phyloP scores from a whole-genome alignment of 768 basidiomycete genomes.

The Phylloporus rhodoxanthus region DNA sequence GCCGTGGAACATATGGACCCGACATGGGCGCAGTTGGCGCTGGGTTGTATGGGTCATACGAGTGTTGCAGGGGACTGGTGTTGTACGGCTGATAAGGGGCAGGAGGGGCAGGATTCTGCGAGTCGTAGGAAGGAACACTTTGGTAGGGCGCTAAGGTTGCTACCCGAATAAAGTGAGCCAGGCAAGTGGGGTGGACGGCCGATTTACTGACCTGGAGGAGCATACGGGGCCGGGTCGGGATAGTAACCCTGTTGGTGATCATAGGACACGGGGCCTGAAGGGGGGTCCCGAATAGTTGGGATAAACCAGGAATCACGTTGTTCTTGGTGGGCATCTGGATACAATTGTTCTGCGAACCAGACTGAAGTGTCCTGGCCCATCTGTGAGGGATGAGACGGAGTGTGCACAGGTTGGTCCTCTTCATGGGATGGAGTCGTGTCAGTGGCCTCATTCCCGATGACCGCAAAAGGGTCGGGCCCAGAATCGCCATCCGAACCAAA shows the following conservation, averaged over 20 bases:
- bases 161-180: constrained; percentile 6
- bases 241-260: constrained; percentile 30
- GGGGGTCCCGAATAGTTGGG: constrained; percentile 17
- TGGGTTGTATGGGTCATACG: constrained; percentile 37
- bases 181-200: not conserved
- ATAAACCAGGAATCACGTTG: constrained; percentile 25
- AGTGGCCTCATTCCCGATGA: constrained; percentile 40
- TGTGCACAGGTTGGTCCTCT: constrained; percentile 17
- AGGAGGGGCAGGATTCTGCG: constrained; percentile 21
- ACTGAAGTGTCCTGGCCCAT: constrained; percentile 36
- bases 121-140: constrained; percentile 16
- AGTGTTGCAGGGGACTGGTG: constrained; percentile 11
- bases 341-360: constrained; percentile 34
- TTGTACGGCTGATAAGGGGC: constrained; percentile 13
- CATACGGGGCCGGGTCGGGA: constrained; percentile 15
- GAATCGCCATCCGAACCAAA: constrained; percentile 62
- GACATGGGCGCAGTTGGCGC: constrained; percentile 12
- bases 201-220: constrained; percentile 22
- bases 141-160: constrained; percentile 13
- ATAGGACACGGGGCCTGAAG: constrained; percentile 14
- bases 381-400: constrained; percentile 21
- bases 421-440: constrained; percentile 27
- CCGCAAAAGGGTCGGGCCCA: constrained; percentile 58
- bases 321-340: constrained; percentile 22
- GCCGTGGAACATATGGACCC: constrained; percentile 19